phyloP scores from a whole-genome alignment of 495 filamentous ascomycete species.

The Friedmanniomyces simplex region DNA sequence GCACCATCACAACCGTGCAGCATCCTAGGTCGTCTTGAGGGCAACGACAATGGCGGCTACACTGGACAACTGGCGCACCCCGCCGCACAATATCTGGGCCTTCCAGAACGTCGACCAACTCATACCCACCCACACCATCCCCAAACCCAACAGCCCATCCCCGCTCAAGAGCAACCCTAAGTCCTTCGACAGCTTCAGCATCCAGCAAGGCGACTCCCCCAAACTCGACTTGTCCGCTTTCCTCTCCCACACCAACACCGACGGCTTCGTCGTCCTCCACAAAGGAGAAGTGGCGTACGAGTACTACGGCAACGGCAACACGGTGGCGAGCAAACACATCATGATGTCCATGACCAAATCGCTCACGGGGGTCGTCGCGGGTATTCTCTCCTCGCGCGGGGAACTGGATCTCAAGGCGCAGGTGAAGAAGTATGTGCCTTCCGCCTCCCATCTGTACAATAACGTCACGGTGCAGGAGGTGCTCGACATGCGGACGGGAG shows the following conservation, averaged over 20 bases:
- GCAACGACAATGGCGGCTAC: background rate
- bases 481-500: constrained; percentile 11
- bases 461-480: constrained; percentile 9
- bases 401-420: constrained; percentile 4
- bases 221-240: background rate
- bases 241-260: constrained; percentile 4
- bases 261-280: constrained; percentile 13
- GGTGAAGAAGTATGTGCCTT: constrained; percentile 7
- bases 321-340: constrained; percentile 3
- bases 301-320: constrained; percentile 7
- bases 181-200: constrained; percentile 7
- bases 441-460: background rate
- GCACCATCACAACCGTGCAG: too few relatives aligned
- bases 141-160: background rate
- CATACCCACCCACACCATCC: background rate
- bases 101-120: constrained; percentile 11
- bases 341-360: constrained; percentile 17
- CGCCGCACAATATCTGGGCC: constrained; percentile 10
- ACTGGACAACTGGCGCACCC: constrained; percentile 12
- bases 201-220: background rate
- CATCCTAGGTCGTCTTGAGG: background rate
- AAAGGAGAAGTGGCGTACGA: constrained; percentile 9
- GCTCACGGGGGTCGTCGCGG: constrained; percentile 9
- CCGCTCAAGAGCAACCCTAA: background rate
- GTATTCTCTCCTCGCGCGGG: constrained; percentile 6